Conservation (phyloP, 2,329 filamentous ascomycete genomes). For the Fusarium longipes region DNA sequence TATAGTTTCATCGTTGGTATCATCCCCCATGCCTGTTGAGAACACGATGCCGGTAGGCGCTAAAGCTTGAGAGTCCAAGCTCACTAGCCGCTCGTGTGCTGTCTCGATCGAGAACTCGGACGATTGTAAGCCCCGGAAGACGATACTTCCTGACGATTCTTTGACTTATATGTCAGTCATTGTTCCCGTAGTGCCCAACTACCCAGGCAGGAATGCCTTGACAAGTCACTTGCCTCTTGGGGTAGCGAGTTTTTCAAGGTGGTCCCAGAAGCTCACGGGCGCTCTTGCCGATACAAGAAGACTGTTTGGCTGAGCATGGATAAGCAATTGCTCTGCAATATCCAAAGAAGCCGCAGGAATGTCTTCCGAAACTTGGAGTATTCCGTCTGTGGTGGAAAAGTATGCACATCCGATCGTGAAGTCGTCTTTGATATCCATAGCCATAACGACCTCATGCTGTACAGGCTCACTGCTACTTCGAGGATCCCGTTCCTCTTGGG, state of each 20-base stretch:
- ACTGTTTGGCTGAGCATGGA: slow-evolving; percentile 66
- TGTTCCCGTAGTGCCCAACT: no score
- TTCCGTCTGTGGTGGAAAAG: slow-evolving; percentile 77
- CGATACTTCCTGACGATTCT: slow-evolving; percentile 31
- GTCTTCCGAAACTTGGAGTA: slow-evolving; percentile 81
- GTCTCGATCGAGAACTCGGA: slow-evolving; percentile 77
- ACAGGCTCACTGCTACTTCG: slow-evolving; percentile 26
- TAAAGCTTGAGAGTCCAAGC: slow-evolving; percentile 44
- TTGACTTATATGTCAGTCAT: slow-evolving; percentile 7
- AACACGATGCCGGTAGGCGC: slow-evolving; percentile 35
- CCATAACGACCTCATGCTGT: slow-evolving; percentile 76
- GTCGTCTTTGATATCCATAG: slow-evolving; percentile 77
- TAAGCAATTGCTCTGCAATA: slow-evolving; percentile 70
- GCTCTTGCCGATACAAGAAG: slow-evolving; percentile 64
- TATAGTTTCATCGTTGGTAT: slow-evolving; percentile 42
- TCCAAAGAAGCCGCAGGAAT: slow-evolving; percentile 75
- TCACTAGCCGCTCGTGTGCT: slow-evolving; percentile 73
- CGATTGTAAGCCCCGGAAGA: slow-evolving; percentile 74
- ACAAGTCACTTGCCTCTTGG: slow-evolving; percentile 19
- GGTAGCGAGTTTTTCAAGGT: slow-evolving; percentile 44
- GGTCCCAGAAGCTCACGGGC: slow-evolving; percentile 53
- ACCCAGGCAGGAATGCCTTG: neutral
- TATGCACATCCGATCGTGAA: slow-evolving; percentile 85
- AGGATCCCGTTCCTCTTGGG: neutral
- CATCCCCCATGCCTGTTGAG: slow-evolving; percentile 26